A percentile compares a stretch with the other conserved stretches of the same genome.
Conservation (phyloP, 345 rosid genomes). For the Raphanus raphanistrum region DNA sequence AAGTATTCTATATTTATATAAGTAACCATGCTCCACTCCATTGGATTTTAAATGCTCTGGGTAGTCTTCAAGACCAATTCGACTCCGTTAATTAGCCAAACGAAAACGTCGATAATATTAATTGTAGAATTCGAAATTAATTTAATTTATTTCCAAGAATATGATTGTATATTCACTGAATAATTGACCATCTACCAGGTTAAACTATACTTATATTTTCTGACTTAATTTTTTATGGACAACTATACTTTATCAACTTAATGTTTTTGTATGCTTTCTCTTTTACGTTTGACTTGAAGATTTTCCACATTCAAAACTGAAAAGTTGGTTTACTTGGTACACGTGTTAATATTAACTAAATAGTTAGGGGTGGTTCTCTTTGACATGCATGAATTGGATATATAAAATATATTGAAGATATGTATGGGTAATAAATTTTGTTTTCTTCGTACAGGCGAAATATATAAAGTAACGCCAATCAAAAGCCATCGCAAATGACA, state of each 20-base stretch:
- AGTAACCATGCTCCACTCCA: not conserved
- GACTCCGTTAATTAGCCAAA: not conserved
- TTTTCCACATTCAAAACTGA: conserved; percentile 6
- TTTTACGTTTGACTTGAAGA: conserved; percentile 9
- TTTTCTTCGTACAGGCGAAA: not conserved
- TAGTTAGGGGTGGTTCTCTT: not conserved
- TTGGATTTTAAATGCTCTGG: not conserved
- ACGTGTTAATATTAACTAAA: not conserved
- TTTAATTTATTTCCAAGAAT: not conserved
- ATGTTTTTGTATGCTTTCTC: not conserved
- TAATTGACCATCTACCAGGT: conserved; percentile 6
- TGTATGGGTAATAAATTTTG: not conserved
- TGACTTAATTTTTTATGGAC: not conserved
- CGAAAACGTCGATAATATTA: not conserved
- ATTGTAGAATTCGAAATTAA: not conserved
- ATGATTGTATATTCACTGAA: not conserved
- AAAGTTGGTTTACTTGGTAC: not conserved
- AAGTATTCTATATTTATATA: not conserved
- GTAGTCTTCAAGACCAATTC: not conserved
- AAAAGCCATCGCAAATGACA: conserved; percentile 19
- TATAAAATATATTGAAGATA: not conserved
- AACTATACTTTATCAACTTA: not conserved
- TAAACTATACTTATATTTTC: not conserved
- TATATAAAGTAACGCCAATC: not conserved
- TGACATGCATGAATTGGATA: conserved; percentile 10